Evolutionary conservation across 805 yeast genomes (phyloP).

Genomic region (Kodamaea neixiangensis): DNA sequence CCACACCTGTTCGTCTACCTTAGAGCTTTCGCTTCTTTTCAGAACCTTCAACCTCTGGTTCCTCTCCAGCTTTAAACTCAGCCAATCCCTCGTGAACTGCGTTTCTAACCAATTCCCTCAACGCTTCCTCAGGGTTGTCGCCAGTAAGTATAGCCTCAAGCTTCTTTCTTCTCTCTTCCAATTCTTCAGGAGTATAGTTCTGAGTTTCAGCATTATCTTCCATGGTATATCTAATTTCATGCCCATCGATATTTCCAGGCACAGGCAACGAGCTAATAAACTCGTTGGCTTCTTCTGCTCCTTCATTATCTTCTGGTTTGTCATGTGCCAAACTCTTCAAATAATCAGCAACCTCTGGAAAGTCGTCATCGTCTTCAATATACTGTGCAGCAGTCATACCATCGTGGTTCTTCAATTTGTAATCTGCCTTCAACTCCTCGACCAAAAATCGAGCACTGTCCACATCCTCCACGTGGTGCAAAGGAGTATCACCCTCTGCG

Average conservation of each 20-base stretch:
- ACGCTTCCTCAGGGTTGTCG: constrained; percentile 77
- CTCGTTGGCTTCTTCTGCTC: constrained; percentile 16
- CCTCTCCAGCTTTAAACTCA: constrained; percentile 28
- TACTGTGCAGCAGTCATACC: constrained; percentile 74
- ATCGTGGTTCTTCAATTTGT: constrained; percentile 62
- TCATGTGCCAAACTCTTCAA: constrained; percentile 47
- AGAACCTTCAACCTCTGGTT: constrained; percentile 23
- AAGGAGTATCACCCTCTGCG: constrained; percentile 90
- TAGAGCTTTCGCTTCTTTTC: not conserved
- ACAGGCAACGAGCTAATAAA: constrained; percentile 32
- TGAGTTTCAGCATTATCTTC: constrained; percentile 44
- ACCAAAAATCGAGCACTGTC: constrained; percentile 65
- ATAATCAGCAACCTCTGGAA: constrained; percentile 73
- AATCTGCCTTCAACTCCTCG: constrained; percentile 69
- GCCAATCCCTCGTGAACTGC: constrained; percentile 62
- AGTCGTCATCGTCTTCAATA: constrained; percentile 83
- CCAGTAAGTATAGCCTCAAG: constrained; percentile 74
- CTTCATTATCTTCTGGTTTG: constrained; percentile 13
- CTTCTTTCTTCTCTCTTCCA: constrained; percentile 57
- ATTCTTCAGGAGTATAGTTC: constrained; percentile 39
- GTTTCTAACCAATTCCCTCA: constrained; percentile 65
- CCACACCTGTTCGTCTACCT: not conserved
- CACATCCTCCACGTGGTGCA: constrained; percentile 83
- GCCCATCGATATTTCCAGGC: constrained; percentile 44
- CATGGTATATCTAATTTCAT: constrained; percentile 59